Evolutionary conservation across 805 yeast genomes (phyloP), one percentile per base, ranked within the genome.

Genomic region (Myxozyma mucilagina): DNA sequence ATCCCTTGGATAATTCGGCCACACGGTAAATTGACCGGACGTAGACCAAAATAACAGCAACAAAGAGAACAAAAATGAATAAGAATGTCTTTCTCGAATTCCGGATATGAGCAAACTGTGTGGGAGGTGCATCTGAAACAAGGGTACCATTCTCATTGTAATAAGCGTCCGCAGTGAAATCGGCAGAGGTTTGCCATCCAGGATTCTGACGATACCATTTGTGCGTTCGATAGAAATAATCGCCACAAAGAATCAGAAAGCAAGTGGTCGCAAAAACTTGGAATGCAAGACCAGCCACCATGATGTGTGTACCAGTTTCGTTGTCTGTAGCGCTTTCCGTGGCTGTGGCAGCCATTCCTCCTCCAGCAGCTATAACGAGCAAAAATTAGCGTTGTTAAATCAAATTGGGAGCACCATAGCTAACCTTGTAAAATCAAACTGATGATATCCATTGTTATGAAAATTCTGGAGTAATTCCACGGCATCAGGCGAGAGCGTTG

Each of bases 271-370:
- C 80, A 4, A 81, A 73, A 4, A 89, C 92, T 74, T 91, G 97
- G 69, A 87, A 79, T 0, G 86, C 87, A 52, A 91, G 78, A 7
- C 97, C 97, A 1, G 82, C 92, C 50, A 89, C 81, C 86, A 90
- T 87, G 52, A 87, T 72, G 70, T 84, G 78, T 1, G 87, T 79
- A n/a, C 93, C 93, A 1, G 59, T 44, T 1, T 47, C 67, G 1
- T 82, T 69, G 44, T 70, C 68, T 13, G 74, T 70, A 45, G 70
- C 69, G 2, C 55, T 53, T 8, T 72, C 63, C 6, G 79, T 71
- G 0, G 83, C 78, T 1, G 72, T 64, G 43, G 87, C 85, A 1
- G 90, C 89, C 47, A 82, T 73, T 56, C 87, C 94, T 69, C 96
- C 96, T 48, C 96, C 96, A 9, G 20, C 43, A 32, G 49, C 60